Evolutionary conservation across 257 asterid genomes (phyloP), one percentile per base, ranked within the genome.

Genomic region (Ligustrum vulgare): DNA sequence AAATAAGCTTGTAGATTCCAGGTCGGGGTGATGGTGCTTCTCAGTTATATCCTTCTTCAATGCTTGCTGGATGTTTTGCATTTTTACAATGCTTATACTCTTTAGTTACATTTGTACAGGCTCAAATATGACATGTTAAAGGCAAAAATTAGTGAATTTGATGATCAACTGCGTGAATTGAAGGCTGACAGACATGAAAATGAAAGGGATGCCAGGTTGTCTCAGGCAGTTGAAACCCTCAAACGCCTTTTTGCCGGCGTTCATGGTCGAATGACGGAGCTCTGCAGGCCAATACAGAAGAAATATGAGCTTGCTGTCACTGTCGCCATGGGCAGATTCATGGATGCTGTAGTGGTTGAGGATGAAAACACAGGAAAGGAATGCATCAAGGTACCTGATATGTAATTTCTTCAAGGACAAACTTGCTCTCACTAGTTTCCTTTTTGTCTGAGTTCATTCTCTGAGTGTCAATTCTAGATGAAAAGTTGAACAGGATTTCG

Each of bases 251-350:
- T 95, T 84, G 91, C 96, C 39, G 98, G 99, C 20, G 99, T 95
- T 80, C 98, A 85, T 86, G 99, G 99, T 80, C 97, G 98, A 76
- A 93, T 95, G 98, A 91, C 96, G 71, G 99, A 95, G 72, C 98
- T 95, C 79, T 95, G 98, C 80, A 82, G 96, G 87, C 97, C 99
- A 76, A 93, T 93, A 78, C 97, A 95, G 76, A 90, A 87, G 80
- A 95, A 93, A 82, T 95, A 93, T 80, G 91, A 91, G 79, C 96
- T 95, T 83, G 99, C 97, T 73, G 98, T 95, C 82, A 95, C 99
- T 81, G 97, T 95, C 86, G 99, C 99, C 68, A 95, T 95, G 99
- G 99, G 99, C 68, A 91, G 89, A 87, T 93, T 91, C 85, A 95
- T 95, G 99, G 99, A 95, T 81, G 99, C 99, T 58, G 96, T 95